A percentile compares a stretch with the other conserved stretches of the same genome.
These are phyloP conservation scores for Aegilops bicornis DNA, from an alignment of 176 grass and related monocot genomes.

Conservation along the genomic window DNA sequence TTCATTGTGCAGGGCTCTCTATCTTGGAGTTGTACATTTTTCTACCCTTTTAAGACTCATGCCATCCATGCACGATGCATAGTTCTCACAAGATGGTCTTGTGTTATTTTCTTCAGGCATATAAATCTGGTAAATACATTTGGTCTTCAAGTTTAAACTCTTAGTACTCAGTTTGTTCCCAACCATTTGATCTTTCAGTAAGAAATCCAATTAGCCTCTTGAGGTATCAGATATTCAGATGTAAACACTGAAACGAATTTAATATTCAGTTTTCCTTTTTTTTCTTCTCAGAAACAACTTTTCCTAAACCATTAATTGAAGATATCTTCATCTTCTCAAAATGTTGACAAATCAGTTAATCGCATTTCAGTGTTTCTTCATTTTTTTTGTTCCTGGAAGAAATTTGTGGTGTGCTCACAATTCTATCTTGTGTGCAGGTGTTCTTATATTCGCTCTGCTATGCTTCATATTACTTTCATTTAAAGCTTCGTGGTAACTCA, in stretches of 20 bases:
- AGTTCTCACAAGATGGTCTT: background rate
- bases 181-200: background rate
- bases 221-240: background rate
- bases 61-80: background rate
- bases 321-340: background rate
- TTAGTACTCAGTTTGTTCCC: background rate
- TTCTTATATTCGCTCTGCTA: too few species aligned
- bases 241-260: background rate
- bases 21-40: background rate
- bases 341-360: background rate
- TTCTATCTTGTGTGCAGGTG: background rate
- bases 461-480: background rate
- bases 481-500: background rate
- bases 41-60: background rate
- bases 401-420: background rate
- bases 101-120: background rate
- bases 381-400: background rate
- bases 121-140: background rate
- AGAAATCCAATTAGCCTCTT: background rate
- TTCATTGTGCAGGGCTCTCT: background rate
- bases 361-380: background rate
- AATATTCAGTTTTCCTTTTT: background rate
- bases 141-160: background rate
- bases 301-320: background rate
- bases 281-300: background rate